A percentile compares a stretch with the other conserved stretches of the same genome.
phyloP scores from a whole-genome alignment of 2,329 filamentous ascomycete species.

The Calonectria hongkongensis region DNA sequence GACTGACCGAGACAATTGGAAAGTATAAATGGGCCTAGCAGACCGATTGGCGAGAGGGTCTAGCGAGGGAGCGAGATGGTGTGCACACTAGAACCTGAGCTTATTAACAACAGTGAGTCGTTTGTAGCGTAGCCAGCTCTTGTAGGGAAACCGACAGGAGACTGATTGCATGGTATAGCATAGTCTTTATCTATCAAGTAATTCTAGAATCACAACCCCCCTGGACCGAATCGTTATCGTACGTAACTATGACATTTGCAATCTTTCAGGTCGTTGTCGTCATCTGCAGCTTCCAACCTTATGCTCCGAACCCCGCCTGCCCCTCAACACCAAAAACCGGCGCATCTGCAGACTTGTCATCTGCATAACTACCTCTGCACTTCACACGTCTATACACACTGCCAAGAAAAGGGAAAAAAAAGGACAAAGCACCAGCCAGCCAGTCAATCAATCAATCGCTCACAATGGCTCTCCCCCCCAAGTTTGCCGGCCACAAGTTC shows the following conservation, averaged over 20 bases:
- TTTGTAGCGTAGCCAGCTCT: background rate
- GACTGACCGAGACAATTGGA: background rate
- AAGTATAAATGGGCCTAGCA: background rate
- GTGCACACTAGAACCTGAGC: background rate
- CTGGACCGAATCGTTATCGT: background rate
- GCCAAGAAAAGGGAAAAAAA: conserved; percentile 15
- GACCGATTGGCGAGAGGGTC: conserved; percentile 3
- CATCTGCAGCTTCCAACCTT: conserved; percentile 31
- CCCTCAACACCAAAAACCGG: conserved; percentile 30
- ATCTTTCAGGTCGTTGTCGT: conserved; percentile 23
- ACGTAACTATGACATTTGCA: background rate
- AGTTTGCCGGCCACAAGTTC: conserved; percentile 84
- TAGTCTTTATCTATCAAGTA: background rate
- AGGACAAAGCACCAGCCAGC: background rate
- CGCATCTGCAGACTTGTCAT: conserved; percentile 11
- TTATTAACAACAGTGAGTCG: background rate
- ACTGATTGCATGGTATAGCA: background rate
- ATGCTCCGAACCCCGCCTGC: conserved; percentile 1
- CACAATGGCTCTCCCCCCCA: conserved; percentile 84
- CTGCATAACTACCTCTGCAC: conserved; percentile 15
- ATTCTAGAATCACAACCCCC: background rate
- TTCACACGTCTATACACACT: background rate
- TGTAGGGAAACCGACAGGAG: background rate
- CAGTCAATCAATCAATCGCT: conserved; percentile 11
- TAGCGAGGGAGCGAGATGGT: conserved; percentile 2